Evolutionary conservation across 1,139 yeast genomes (phyloP).

Genomic region (Candida dubliniensis): DNA sequence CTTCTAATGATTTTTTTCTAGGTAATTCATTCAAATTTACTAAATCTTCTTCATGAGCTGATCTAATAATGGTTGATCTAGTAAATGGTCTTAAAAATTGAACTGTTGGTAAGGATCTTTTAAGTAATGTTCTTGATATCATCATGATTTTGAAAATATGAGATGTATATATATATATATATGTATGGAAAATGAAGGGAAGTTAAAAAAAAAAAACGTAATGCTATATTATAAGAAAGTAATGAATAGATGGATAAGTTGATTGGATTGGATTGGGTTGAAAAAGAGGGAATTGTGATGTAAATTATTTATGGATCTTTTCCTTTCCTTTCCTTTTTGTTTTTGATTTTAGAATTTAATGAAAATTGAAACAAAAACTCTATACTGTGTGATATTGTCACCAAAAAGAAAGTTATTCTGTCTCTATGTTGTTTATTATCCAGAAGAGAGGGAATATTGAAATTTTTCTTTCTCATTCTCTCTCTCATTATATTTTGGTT

Average conservation of each 20-base stretch:
- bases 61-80: slow-evolving; percentile 9
- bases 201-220: background rate
- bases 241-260: background rate
- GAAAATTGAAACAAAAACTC: too few relatives aligned
- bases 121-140: slow-evolving; percentile 8
- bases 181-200: background rate
- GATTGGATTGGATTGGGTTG: too few relatives aligned
- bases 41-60: slow-evolving; percentile 30
- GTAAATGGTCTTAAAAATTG: slow-evolving; percentile 13
- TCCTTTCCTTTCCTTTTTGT: too few relatives aligned
- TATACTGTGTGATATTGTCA: too few relatives aligned
- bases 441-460: background rate
- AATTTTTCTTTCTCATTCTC: background rate
- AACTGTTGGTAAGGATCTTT: slow-evolving; percentile 4
- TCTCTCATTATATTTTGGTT: background rate
- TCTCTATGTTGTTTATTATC: background rate
- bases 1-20: slow-evolving; percentile 33
- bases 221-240: background rate
- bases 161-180: too few relatives aligned
- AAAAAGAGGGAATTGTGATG: too few relatives aligned
- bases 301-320: too few relatives aligned
- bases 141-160: slow-evolving; percentile 1
- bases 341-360: too few relatives aligned
- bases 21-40: slow-evolving; percentile 40
- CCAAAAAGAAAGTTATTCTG: background rate